A percentile compares a stretch with the other conserved stretches of the same genome.
These are phyloP conservation scores for Lagenaria siceraria DNA, from an alignment of 306 rosid genomes.

Conservation along the genomic window DNA sequence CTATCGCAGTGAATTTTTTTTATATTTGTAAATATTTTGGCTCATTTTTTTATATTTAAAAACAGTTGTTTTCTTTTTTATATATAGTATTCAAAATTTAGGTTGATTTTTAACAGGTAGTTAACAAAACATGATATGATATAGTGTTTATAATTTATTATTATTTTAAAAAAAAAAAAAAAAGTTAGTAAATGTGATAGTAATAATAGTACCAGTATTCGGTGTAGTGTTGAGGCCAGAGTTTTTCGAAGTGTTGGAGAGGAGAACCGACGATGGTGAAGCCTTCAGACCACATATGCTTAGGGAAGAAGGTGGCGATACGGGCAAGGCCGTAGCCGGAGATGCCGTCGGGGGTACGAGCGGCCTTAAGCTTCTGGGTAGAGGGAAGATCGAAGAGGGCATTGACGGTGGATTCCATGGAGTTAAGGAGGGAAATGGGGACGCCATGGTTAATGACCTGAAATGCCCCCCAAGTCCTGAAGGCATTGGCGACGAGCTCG, in stretches of 20 bases:
- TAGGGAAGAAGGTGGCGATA: constrained; percentile 73
- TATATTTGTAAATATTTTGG: too few species aligned
- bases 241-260: constrained; percentile 50
- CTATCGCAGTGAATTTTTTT: too few species aligned
- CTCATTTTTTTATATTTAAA: too few species aligned
- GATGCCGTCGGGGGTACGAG: constrained; percentile 56
- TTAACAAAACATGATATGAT: too few species aligned
- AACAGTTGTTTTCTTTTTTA: too few species aligned
- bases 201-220: constrained; percentile 39
- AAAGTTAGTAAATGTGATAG: too few species aligned
- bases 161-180: too few species aligned
- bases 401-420: constrained; percentile 26
- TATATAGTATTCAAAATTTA: too few species aligned
- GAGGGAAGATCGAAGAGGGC: constrained; percentile 54
- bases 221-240: constrained; percentile 65
- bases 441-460: constrained; percentile 64
- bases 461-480: constrained; percentile 71
- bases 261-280: constrained; percentile 78
- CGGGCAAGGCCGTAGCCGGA: constrained; percentile 77
- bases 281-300: constrained; percentile 96
- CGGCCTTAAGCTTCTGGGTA: constrained; percentile 49
- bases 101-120: too few species aligned
- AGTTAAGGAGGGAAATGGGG: constrained; percentile 26
- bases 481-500: constrained; percentile 44
- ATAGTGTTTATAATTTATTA: too few species aligned